Base-by-base conservation (phyloP, 2,329 filamentous ascomycete genomes). In the Talaromyces sp. region DNA sequence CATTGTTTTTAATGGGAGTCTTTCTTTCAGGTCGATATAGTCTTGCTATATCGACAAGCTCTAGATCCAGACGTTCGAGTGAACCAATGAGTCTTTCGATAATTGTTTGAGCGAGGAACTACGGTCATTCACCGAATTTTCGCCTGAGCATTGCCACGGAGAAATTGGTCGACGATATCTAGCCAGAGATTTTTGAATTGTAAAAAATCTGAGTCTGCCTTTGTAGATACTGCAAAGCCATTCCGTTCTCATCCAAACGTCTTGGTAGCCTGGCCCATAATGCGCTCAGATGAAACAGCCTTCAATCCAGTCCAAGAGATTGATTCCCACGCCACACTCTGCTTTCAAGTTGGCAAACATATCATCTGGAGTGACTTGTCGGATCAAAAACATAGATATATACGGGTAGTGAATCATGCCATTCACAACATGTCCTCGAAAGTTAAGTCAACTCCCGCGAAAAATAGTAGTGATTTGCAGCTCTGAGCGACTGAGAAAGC, bases 61-160 rank as follows among this genome's bases (percentile, higher is more conserved):
- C 84, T 65, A 86, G 83, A 69, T 89, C 81, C 63, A 90, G 80
- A 37, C 88, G 84, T 70, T 86, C 78, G 33, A 91, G 81, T 6
- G 85, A 85, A 19, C 81, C 82, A 49, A 85, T 80, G 60, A 86
- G 83, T 24, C 87, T 89, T 77, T 91, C 89, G 67, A 91, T 56
- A n/a, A 91, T 80, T 91, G 89, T 75, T 91, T 91, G 52, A 88
- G 82, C 2, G 86, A 89, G n/a, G 91, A 82, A 3, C 89, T 88
- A 66, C 82, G 80, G 76, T 89, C 90, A 78, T 91, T 91, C 66
- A 89, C 82, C 11, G 82, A 81, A 7, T n/a, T 50, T 10, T 50
- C 47, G 11, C 24, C 16, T 5, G 19, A 52, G 7, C 16, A 27
- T 52, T 27, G 49, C 27, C 24, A 3, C 49, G 14, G 27, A 33